Evolutionary conservation across 1,284 basidiomycete genomes (phyloP), one percentile per base, ranked within the genome.

Genomic region (Ustilago nuda): DNA sequence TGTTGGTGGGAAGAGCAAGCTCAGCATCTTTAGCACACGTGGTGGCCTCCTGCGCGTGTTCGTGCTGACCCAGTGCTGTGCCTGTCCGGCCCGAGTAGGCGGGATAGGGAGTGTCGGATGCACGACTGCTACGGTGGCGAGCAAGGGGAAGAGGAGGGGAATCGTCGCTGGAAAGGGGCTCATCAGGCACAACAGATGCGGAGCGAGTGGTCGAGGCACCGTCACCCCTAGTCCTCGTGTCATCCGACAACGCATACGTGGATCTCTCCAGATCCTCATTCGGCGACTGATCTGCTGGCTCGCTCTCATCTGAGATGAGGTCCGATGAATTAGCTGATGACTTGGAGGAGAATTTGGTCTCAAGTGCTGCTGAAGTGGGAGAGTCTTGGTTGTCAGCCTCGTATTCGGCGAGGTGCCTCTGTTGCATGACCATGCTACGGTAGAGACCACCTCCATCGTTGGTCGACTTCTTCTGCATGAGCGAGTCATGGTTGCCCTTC

Each of bases 391-490:
- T 46, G 39, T 76, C 66, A 27, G 37, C 56, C 53, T 74, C 69
- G 45, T 72, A 61, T 35, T 71, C 73, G 43, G 66, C 68, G 11
- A 76, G 62, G 27, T 76, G 54, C 48, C 67, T 66, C 35, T 85
- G 83, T 50, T 81, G 81, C 66, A 77, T 68, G 6, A 84, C 83
- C 83, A 84, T 84, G 46, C 61, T 67, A 27, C 78, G 70, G 56
- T 84, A 85, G 17, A 73, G 48, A 30, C 76, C 72, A 30, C 76
- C 72, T 12, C 61, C 57, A 4, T 67, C 55, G 13, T 19, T 30
- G 13, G 50, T 17, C 7, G 33, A 4, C 57, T 58, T 71, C 9
- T 61, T 71, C 41, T 75, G 45, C 76, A 85, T 77, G 11, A 85
- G 69, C 35, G 76, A 61, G 1, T 76, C 62, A 48, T 84, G 81